phyloP scores from a whole-genome alignment of 495 filamentous ascomycete genomes.

The Penicillium fimorum region DNA sequence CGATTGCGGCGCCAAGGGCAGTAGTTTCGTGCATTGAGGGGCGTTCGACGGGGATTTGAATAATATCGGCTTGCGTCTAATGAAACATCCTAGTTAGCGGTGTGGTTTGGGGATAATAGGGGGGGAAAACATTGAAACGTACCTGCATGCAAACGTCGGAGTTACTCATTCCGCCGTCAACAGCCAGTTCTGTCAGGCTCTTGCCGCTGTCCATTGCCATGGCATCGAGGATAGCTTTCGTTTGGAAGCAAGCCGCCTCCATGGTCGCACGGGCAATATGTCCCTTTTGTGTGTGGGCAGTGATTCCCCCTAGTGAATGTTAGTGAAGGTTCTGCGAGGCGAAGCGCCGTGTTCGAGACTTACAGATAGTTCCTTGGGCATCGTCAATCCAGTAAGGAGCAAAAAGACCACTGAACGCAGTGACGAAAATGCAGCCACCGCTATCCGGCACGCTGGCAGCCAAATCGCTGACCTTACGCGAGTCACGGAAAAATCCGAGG shows the following conservation, averaged over 20 bases:
- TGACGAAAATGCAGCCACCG: conserved; percentile 91
- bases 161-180: conserved; percentile 94
- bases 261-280: conserved; percentile 94
- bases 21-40: conserved; percentile 94
- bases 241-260: conserved; percentile 94
- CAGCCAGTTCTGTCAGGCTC: conserved; percentile 71
- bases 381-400: conserved; percentile 99
- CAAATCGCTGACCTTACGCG: conserved; percentile 76
- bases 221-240: conserved; percentile 88
- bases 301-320: conserved; percentile 67
- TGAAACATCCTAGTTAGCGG: conserved; percentile 14
- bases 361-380: conserved; percentile 85
- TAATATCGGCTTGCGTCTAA: conserved; percentile 85
- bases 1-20: conserved; percentile 89
- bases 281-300: conserved; percentile 82
- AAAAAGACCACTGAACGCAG: conserved; percentile 92
- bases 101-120: background rate
- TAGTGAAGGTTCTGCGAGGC: conserved; percentile 8
- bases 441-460: conserved; percentile 82
- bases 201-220: conserved; percentile 91
- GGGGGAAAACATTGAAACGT: conserved; percentile 19
- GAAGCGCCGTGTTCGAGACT: conserved; percentile 27
- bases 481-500: conserved; percentile 75
- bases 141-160: conserved; percentile 94
- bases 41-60: conserved; percentile 81